Conservation (phyloP, 352 stramenopile species). For the Phytophthora hybrid region DNA sequence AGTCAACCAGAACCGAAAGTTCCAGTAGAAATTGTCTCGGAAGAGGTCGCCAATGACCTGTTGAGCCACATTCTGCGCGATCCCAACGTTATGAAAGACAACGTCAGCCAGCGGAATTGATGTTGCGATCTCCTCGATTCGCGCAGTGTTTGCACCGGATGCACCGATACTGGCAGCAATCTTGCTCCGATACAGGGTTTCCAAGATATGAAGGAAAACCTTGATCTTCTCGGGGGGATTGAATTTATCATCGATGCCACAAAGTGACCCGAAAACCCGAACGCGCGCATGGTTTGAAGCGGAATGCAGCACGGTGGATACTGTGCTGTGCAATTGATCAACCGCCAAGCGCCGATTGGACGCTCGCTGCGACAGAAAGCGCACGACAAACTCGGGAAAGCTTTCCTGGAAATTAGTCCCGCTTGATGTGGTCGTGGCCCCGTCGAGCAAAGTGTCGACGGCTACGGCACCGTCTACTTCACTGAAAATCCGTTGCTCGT, state of each 20-base stretch:
- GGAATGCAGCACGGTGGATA: slow-evolving; percentile 60
- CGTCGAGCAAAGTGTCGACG: slow-evolving; percentile 22
- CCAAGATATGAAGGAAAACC: slow-evolving; percentile 72
- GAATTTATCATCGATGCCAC: slow-evolving; percentile 64
- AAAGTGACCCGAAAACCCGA: slow-evolving; percentile 67
- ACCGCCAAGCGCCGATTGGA: slow-evolving; percentile 55
- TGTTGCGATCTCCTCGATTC: slow-evolving; percentile 37
- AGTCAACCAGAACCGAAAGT: slow-evolving; percentile 76
- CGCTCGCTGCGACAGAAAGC: slow-evolving; percentile 59
- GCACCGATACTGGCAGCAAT: slow-evolving; percentile 26
- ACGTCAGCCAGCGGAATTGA: slow-evolving; percentile 46
- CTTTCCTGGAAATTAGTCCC: slow-evolving; percentile 54
- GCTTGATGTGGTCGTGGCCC: slow-evolving; percentile 14
- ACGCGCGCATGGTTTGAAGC: slow-evolving; percentile 60
- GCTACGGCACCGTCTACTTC: slow-evolving; percentile 49
- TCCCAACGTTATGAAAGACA: slow-evolving; percentile 78
- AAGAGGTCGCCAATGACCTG: slow-evolving; percentile 76
- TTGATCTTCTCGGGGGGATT: slow-evolving; percentile 76
- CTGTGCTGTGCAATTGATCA: slow-evolving; percentile 67
- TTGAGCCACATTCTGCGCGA: slow-evolving; percentile 63
- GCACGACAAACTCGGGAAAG: slow-evolving; percentile 77
- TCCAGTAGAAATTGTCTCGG: slow-evolving; percentile 80
- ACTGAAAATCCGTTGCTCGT: slow-evolving; percentile 62
- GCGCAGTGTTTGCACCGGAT: slow-evolving; percentile 30
- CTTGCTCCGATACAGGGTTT: slow-evolving; percentile 72